A percentile compares a stretch with the other conserved stretches of the same genome.
These are phyloP conservation scores for Xylaria digitata DNA, from an alignment of 2,329 filamentous ascomycete species.

Conservation along the genomic window DNA sequence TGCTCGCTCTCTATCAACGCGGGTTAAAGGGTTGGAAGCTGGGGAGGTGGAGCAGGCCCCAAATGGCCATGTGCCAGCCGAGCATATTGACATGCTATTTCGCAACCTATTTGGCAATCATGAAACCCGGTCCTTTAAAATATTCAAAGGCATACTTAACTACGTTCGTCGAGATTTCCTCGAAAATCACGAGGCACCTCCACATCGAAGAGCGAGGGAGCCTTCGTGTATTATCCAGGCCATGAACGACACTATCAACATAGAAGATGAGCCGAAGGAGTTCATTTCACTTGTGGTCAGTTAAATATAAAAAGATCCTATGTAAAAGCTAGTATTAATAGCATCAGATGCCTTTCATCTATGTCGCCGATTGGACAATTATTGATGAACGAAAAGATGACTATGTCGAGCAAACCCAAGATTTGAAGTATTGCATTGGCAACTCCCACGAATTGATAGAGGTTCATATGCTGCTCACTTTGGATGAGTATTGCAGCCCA, in stretches of 20 bases:
- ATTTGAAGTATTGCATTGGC: background rate
- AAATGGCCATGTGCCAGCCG: too few species aligned
- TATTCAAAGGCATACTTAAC: background rate
- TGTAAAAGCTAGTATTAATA: background rate
- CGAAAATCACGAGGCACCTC: slow-evolving; percentile 11
- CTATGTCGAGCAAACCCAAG: too few species aligned
- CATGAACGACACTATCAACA: background rate
- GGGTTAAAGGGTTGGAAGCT: too few species aligned
- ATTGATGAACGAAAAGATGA: background rate
- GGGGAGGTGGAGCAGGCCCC: too few species aligned
- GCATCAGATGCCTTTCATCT: slow-evolving; percentile 8
- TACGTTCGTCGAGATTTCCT: slow-evolving; percentile 13
- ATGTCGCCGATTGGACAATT: background rate
- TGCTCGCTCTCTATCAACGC: too few species aligned
- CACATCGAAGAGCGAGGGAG: slow-evolving; percentile 9
- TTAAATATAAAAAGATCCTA: background rate
- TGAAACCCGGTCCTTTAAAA: background rate
- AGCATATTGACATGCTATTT: too few species aligned
- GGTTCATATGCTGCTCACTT: slow-evolving; percentile 4
- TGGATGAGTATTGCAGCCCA: slow-evolving; percentile 27
- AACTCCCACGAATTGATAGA: background rate
- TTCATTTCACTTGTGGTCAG: slow-evolving; percentile 25
- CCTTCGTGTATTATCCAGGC: slow-evolving; percentile 14
- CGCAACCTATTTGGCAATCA: too few species aligned
- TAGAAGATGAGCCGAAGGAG: background rate